Conservation (phyloP, 169 alveolate species). For the Plasmodium sp. region DNA sequence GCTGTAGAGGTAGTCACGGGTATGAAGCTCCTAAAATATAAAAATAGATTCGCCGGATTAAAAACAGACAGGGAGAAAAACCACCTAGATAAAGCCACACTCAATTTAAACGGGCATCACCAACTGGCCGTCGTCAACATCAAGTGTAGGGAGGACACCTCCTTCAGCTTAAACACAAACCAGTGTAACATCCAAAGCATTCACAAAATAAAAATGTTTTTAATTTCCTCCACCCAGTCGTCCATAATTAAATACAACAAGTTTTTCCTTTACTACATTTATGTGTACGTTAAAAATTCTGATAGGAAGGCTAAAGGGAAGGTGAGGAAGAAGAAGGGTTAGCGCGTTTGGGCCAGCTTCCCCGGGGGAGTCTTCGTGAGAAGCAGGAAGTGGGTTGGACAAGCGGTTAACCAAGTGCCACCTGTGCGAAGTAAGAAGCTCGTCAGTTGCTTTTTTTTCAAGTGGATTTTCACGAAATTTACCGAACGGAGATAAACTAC, state of each 20-base stretch:
- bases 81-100: conserved; percentile 10
- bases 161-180: conserved; percentile 13
- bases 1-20: conserved; percentile 18
- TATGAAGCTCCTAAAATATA: conserved; percentile 31
- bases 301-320: conserved; percentile 24
- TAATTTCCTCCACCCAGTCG: conserved; percentile 46
- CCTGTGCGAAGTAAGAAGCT: neutral
- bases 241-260: conserved; percentile 32
- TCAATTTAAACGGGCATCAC: conserved; percentile 40
- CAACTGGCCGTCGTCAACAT: conserved; percentile 29
- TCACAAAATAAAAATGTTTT: conserved; percentile 43
- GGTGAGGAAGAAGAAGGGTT: conserved; percentile 13
- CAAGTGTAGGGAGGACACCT: conserved; percentile 12
- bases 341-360: neutral
- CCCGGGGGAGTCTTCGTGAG: neutral
- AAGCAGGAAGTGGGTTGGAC: neutral
- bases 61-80: neutral
- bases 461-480: neutral
- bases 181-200: conserved; percentile 16
- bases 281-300: conserved; percentile 10
- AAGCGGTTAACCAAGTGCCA: neutral
- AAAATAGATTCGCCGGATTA: neutral
- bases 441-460: neutral
- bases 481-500: neutral
- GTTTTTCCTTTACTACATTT: conserved; percentile 21